Base-by-base conservation (phyloP, 768 basidiomycete species). In the Aureoboletus auriporus region DNA sequence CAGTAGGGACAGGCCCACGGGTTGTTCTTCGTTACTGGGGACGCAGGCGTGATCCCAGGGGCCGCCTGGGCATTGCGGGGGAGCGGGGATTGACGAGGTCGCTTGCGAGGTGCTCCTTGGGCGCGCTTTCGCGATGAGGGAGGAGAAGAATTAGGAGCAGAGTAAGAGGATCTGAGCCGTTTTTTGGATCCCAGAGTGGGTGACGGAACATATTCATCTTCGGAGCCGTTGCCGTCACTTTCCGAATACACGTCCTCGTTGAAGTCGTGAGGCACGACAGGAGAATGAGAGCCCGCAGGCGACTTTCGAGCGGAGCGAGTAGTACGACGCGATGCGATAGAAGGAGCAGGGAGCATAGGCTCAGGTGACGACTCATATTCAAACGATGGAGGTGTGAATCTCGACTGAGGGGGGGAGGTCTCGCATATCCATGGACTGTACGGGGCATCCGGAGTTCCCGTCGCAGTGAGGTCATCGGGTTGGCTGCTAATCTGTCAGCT, bases 1-100 rank as follows among this genome's bases (percentile, higher is more conserved):
- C 79, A 80, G 42, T 68, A 67, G 3, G 74, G 74, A 58, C 80
- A 82, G 4, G 62, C 66, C 67, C 68, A 66, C 49, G 62, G 72
- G 65, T 59, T 70, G 59, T 52, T 57, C 50, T 60, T 64, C 43
- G 63, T 46, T 8, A 11, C 36, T 14, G 63, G 59, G 34, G 41
- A 51, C 47, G 44, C 47, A 37, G 47, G 40, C 49, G 8, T 47
- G 40, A 23, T 54, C n/a, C 58, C 67, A 1, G 51, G 53, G 27
- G 55, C 13, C 0, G 72, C 68, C 58, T 80, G 79, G 9, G 54
- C 51, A 55, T 82, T 80, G 16, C 80, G 79, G 4, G 76, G 67
- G 9, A 59, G 66, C 12, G 73, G 70, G 8, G 70, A 55, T 39
- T 60, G 39, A 38, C 71, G 74, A 17, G 49, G 50, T 39, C 55